Evolutionary conservation across 1,139 yeast species (phyloP), one percentile per base, ranked within the genome.

Genomic region (Eremothecium cymbalariae): DNA sequence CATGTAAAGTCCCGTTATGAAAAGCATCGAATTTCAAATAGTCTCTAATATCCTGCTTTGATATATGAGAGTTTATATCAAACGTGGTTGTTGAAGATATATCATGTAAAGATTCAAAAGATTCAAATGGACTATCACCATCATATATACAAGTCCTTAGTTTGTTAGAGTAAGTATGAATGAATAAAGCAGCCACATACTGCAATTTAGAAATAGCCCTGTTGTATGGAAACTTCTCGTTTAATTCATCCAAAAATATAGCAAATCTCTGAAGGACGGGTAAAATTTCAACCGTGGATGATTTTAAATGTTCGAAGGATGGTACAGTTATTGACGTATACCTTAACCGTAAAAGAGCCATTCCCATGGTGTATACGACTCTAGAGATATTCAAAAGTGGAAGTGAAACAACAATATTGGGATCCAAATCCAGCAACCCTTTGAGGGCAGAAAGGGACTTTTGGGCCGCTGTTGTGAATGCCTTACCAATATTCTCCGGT

Each of bases 361-460:
- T 72, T 8, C 85, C 83, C 0, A 77, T 75, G 2, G 83, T 74
- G 51, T 77, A 80, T 31, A 80, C 70, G 35, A 82, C 60, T 46
- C 94, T 63, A 2, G 85, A 68, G 36, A 72, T 71, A 44, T 73
- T 73, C 41, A 76, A 68, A 38, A 79, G 61, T 2, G 94, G 94
- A 33, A 76, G 62, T 3, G 67, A 57, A 0, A 80, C 72, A 25
- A 78, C 59, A 19, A 64, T 61, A 9, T 62, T 67, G 4, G 65
- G 57, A 1, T 65, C 49, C 41, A 77, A 50, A 34, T 58, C 53
- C 22, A 62, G 59, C 46, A 72, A 77, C 40, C 70, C 69, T 29
- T 66, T 64, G 31, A 78, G 54, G 2, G 81, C 67, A 19, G 63
- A 61, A 21, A 71, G 53, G 52, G 85, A 77, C 3, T 80, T 67